Evolutionary conservation across 2,329 filamentous ascomycete genomes (phyloP), one percentile per base, ranked within the genome.

Genomic region (Colletotrichum lini): DNA sequence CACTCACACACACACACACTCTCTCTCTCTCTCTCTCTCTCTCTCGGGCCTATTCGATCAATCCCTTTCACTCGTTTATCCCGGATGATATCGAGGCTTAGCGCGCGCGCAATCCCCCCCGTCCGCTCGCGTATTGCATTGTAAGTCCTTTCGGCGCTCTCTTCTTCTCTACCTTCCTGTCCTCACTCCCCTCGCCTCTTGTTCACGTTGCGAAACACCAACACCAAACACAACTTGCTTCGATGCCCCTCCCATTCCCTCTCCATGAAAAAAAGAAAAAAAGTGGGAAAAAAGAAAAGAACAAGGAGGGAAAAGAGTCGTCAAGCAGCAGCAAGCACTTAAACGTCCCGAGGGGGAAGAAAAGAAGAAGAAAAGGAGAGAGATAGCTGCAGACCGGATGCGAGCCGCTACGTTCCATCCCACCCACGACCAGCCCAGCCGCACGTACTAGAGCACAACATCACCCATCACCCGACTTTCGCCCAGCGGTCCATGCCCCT

Each of bases 51-150:
- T 45, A 53, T 65, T 61, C 50, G 35, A 40, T 52, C 62, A 21
- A 35, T 12, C 23, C 40, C 38, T 50, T 50, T 45, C 60, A 21
- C 53, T 56, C 35, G 35, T 57, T 60, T 64, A 69, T 68, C 58
- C 69, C 65, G 65, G 65, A 71, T 71, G 69, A 68, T 64, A 71
- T 71, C 65, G 47, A 68, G 65, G 65, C 65, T 69, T 49, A 69
- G 65, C 68, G 58, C 65, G 26, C 52, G 52, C 58, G 35, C 50
- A 26, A 38, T 12, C 26, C 59, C 68, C 64, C 68, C 58, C 65
- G 65, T 58, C 53, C 65, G 65, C 60, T 68, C 64, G 65, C 44
- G 35, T 40, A 35, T 50, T 63, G 50, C n/a, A 59, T 59, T 58
- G 69, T 72, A 67, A 69, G 69, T 72, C n/a, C 10, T 9, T 50